Percentiles rank a stretch among this genome's conserved stretches.
These are phyloP conservation scores for Fusarium palustre DNA, from an alignment of 2,329 filamentous ascomycete species.

Conservation along the genomic window DNA sequence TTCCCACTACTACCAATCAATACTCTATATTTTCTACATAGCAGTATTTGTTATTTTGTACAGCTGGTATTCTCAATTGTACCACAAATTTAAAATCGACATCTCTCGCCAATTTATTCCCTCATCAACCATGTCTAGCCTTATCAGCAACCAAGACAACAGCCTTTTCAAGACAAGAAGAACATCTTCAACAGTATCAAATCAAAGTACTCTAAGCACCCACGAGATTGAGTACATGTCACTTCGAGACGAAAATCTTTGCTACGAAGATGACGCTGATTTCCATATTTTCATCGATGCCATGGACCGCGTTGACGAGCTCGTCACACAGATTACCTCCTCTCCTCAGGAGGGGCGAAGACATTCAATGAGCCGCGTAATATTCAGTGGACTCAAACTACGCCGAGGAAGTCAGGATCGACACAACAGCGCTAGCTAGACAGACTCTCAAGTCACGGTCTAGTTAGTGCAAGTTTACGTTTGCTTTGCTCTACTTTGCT, in stretches of 20 bases:
- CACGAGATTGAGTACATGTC: slow-evolving; percentile 42
- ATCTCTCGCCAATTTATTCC: neutral
- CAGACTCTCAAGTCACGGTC: neutral
- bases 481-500: neutral
- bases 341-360: slow-evolving; percentile 25
- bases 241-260: slow-evolving; percentile 41
- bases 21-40: neutral
- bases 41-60: slow-evolving; percentile 8
- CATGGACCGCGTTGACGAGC: slow-evolving; percentile 42
- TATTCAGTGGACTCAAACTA: slow-evolving; percentile 34
- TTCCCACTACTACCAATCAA: slow-evolving; percentile 17
- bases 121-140: slow-evolving; percentile 29
- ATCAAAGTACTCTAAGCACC: slow-evolving; percentile 35
- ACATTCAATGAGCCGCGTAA: slow-evolving; percentile 37
- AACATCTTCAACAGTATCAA: slow-evolving; percentile 38
- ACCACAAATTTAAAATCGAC: neutral
- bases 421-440: slow-evolving; percentile 12
- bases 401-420: slow-evolving; percentile 32
- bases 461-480: neutral
- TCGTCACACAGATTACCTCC: slow-evolving; percentile 34
- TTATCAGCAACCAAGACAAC: slow-evolving; percentile 19
- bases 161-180: slow-evolving; percentile 29
- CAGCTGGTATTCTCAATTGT: neutral
- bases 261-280: slow-evolving; percentile 44
- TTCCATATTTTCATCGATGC: slow-evolving; percentile 46